Base-by-base conservation (phyloP, 1,139 yeast species). In the Geotrichum cucujoidarum region DNA sequence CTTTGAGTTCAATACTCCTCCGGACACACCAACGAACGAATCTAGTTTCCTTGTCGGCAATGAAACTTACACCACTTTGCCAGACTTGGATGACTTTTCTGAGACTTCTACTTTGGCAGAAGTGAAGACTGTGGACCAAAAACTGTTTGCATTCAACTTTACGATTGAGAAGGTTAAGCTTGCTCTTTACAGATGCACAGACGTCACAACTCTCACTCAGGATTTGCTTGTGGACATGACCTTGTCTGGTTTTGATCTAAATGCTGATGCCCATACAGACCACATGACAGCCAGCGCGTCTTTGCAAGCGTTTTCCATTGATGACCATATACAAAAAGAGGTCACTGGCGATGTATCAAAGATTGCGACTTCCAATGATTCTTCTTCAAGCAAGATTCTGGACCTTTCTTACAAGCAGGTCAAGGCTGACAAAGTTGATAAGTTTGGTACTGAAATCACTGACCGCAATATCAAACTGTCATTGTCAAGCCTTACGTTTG, bases 401-500 rank as follows among this genome's bases (percentile, higher is more conserved):
- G 75, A 73, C 34, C 69, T 90, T 33, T 72, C 75, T 17, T 87
- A 85, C 60, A 49, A 49, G 35, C 24, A 77, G 68, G 46, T 40
- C 16, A 62, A 59, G 47, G 43, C 60, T 2, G 48, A 49, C 2
- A 30, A 18, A 18, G 24, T 20, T 39, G 43, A 39, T 30, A 31
- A 8, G 6, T 18, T 27, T 5, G 40, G 43, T 6, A 17, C 13
- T n/a, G 43, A 58, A 56, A 80, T 84, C 0, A 82, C 72, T 61
- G 96, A 89, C 57, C 95, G 87, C 63, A 79, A 77, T 55, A 77
- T 90, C 6, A 72, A 76, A 13, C 68, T 92, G 47, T 76, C 81
- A 45, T 74, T 94, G 63, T 89, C 96, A 0, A 88, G 95, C 8
- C 76, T 92, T 48, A 81, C 81, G 54, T 74, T 87, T 46, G 83